Evolutionary conservation across 2,329 filamentous ascomycete genomes (phyloP).

Genomic region (Aspergillus sp.): DNA sequence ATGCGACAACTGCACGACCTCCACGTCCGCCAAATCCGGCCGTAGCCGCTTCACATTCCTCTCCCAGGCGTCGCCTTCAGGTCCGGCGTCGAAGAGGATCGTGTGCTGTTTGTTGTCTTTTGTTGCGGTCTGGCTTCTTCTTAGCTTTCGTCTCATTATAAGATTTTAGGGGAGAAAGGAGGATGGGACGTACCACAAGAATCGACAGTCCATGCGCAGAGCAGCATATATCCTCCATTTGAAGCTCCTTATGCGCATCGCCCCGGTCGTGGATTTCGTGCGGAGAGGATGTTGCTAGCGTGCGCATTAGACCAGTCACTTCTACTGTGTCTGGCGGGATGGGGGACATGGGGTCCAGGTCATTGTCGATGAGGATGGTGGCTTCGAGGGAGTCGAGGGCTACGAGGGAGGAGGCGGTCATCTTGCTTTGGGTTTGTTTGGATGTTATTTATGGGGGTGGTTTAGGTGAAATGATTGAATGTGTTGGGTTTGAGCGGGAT

Average conservation of each 20-base stretch:
- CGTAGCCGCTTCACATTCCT: constrained; percentile 50
- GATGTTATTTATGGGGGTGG: neutral
- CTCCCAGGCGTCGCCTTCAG: constrained; percentile 55
- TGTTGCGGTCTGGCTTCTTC: constrained; percentile 45
- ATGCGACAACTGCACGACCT: constrained; percentile 53
- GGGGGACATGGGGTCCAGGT: constrained; percentile 56
- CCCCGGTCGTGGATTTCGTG: constrained; percentile 41
- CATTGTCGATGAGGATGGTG: constrained; percentile 56
- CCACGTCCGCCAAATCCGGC: constrained; percentile 47
- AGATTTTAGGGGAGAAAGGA: too few relatives aligned
- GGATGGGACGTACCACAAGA: constrained; percentile 42
- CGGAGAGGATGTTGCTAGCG: constrained; percentile 42
- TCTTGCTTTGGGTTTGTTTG: constrained; percentile 3
- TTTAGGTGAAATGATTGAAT: neutral
- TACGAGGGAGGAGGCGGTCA: constrained; percentile 23
- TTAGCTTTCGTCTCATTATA: too few relatives aligned
- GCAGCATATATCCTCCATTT: constrained; percentile 55
- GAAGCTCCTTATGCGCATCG: constrained; percentile 47
- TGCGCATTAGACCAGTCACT: constrained; percentile 46
- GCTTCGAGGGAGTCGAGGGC: constrained; percentile 53
- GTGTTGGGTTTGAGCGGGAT: neutral
- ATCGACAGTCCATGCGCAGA: constrained; percentile 58
- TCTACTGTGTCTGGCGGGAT: constrained; percentile 47
- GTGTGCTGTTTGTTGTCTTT: constrained; percentile 48
- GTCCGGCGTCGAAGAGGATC: constrained; percentile 57